A percentile compares a stretch with the other conserved stretches of the same genome.
These are phyloP conservation scores for Trichoderma simmonsii DNA, from an alignment of 2,329 filamentous ascomycete genomes.

Conservation along the genomic window DNA sequence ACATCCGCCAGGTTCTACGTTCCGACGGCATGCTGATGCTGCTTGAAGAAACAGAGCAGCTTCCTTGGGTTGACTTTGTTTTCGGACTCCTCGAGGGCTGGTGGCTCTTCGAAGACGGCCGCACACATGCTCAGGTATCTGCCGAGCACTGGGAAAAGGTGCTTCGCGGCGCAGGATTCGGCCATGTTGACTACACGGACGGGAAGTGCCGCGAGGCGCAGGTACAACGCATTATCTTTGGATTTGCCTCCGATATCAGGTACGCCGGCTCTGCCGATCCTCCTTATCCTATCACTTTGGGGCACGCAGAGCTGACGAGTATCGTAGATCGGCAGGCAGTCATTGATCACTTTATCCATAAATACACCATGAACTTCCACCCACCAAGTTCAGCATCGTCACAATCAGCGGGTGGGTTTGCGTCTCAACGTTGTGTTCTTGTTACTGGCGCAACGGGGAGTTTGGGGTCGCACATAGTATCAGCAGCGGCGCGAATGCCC, in stretches of 20 bases:
- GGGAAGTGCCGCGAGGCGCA: slow-evolving; percentile 18
- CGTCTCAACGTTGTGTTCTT: background rate
- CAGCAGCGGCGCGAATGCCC: background rate
- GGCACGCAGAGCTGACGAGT: background rate
- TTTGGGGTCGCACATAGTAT: background rate
- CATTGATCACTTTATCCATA: background rate
- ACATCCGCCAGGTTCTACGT: slow-evolving; percentile 23
- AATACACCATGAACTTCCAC: background rate
- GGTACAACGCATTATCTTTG: background rate
- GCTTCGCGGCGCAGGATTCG: slow-evolving; percentile 20
- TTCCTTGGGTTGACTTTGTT: slow-evolving; percentile 31
- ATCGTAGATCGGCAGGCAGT: background rate
- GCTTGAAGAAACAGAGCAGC: slow-evolving; percentile 20
- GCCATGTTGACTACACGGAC: slow-evolving; percentile 23
- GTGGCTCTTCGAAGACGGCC: slow-evolving; percentile 31
- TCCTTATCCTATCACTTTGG: background rate
- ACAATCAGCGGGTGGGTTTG: background rate
- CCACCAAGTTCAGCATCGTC: background rate
- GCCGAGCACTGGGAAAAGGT: slow-evolving; percentile 20
- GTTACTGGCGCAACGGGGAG: background rate
- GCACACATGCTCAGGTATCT: slow-evolving; percentile 12
- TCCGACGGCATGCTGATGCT: slow-evolving; percentile 21
- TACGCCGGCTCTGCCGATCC: background rate
- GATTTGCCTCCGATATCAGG: background rate
- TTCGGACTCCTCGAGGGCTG: slow-evolving; percentile 37